phyloP scores from a whole-genome alignment of 2,329 filamentous ascomycete genomes.

The Karstenula rhodostoma region DNA sequence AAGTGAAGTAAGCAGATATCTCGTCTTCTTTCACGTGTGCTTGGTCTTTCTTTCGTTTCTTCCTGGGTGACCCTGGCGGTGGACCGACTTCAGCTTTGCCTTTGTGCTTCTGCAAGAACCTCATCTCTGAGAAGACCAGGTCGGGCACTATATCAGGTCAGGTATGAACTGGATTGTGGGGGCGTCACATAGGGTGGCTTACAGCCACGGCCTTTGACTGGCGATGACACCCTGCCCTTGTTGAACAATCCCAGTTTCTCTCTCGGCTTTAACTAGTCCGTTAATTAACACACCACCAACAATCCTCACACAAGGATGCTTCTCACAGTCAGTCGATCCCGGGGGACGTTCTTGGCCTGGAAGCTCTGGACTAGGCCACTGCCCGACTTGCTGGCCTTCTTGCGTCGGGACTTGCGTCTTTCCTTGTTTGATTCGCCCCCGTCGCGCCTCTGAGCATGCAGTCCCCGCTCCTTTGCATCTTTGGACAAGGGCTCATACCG shows the following conservation, averaged over 20 bases:
- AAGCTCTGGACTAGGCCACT: constrained; percentile 53
- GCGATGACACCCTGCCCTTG: constrained; percentile 58
- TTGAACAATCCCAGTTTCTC: constrained; percentile 57
- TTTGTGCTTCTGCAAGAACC: constrained; percentile 54
- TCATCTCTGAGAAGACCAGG: constrained; percentile 61
- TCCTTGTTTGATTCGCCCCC: constrained; percentile 42
- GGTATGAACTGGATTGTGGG: constrained; percentile 22
- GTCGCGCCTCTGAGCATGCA: constrained; percentile 24
- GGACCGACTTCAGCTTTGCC: constrained; percentile 34
- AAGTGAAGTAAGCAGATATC: constrained; percentile 57
- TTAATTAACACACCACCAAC: constrained; percentile 32
- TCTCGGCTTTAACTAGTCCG: constrained; percentile 53
- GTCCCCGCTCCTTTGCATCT: constrained; percentile 35
- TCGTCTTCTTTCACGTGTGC: constrained; percentile 48
- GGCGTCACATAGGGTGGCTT: constrained; percentile 27
- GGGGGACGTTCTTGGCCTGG: constrained; percentile 54
- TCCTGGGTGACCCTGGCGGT: constrained; percentile 33
- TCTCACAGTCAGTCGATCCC: constrained; percentile 57
- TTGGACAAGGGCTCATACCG: constrained; percentile 52
- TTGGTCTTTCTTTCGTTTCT: constrained; percentile 43
- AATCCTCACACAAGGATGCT: constrained; percentile 20
- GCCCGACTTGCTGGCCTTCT: constrained; percentile 46
- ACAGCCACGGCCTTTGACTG: constrained; percentile 55
- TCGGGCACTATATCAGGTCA: constrained; percentile 56
- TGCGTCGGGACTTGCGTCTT: constrained; percentile 48